phyloP scores from a whole-genome alignment of 352 stramenopile species.

The Phytophthora crassamura region DNA sequence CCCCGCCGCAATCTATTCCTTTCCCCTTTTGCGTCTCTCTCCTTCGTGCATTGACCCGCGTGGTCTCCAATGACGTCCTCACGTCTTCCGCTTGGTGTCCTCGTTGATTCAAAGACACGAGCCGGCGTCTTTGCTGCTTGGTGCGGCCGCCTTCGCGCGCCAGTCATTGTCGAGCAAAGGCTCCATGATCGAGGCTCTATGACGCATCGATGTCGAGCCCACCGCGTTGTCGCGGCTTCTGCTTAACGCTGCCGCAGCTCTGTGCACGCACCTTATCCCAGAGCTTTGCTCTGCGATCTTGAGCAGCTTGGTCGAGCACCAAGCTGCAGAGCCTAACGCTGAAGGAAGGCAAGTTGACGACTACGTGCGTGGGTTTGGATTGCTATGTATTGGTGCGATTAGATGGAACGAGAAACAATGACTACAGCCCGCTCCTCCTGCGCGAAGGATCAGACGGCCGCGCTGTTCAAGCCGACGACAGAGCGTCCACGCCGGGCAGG shows the following conservation, averaged over 20 bases:
- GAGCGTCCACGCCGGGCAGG: conserved; percentile 97
- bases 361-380: conserved; percentile 10
- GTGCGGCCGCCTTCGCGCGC: too few species aligned
- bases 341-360: background rate
- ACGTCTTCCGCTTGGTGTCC: conserved; percentile 1
- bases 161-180: conserved; percentile 1
- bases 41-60: too few species aligned
- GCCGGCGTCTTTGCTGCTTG: conserved; percentile 1
- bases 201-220: background rate
- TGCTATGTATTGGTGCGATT: conserved; percentile 36
- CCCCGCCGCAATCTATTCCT: conserved; percentile 28
- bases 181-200: background rate
- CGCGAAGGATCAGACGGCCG: conserved; percentile 23
- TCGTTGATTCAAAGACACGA: conserved; percentile 9
- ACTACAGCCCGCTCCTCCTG: conserved; percentile 36
- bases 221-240: conserved; percentile 3
- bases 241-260: conserved; percentile 17
- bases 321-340: background rate
- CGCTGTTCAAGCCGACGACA: conserved; percentile 76
- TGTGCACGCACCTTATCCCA: conserved; percentile 13
- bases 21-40: conserved; percentile 24
- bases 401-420: conserved; percentile 29
- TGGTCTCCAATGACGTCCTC: background rate
- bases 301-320: too few species aligned
- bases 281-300: conserved; percentile 16